Base-by-base conservation (phyloP, 1,284 basidiomycete genomes). In the Leccinum brunneo-olivaceum region DNA sequence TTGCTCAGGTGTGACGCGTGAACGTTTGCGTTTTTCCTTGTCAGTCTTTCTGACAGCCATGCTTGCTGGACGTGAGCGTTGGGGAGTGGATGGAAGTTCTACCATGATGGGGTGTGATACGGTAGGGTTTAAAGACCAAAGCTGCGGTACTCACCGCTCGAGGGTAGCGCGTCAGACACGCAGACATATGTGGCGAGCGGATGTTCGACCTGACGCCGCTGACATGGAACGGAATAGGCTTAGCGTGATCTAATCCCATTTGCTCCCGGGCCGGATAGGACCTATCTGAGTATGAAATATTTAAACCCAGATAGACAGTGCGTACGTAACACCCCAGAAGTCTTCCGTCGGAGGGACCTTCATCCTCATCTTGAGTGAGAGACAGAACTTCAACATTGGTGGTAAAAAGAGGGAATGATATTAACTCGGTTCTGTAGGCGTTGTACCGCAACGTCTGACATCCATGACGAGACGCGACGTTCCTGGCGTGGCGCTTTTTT, bases 1-100 rank as follows among this genome's bases (percentile, higher is more conserved):
- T 53, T 90, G 86, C 44, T 84, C 81, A 27, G 81, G 80, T 1
- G 80, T 87, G 33, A 88, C 84, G 14, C 86, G 76, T 11, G 77
- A 82, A 27, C 86, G 75, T 58, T 87, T 89, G 44, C 81, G 75
- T 63, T 84, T 85, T 59, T 83, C 81, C 53, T 67, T 73, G 18
- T 68, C 66, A 36, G 59, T 55, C 41, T 52, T 57, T 8, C 29
- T 48, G 36, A 25, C 30, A 9, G 45, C 14, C n/a, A 34, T 28
- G 15, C 48, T 39, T 8, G 52, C 35, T 15, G 47, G 36, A 50
- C 54, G 54, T 58, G 61, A 39, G 48, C 57, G 57, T 21, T 58
- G 56, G 23, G 57, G 54, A 20, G 62, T 55, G 20, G 53, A 56
- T 2, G 52, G 34, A 25, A 56, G 47, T 24, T 57, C 52, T 60